phyloP scores from a whole-genome alignment of 331 rosid genomes.

The Acacia pycnantha region DNA sequence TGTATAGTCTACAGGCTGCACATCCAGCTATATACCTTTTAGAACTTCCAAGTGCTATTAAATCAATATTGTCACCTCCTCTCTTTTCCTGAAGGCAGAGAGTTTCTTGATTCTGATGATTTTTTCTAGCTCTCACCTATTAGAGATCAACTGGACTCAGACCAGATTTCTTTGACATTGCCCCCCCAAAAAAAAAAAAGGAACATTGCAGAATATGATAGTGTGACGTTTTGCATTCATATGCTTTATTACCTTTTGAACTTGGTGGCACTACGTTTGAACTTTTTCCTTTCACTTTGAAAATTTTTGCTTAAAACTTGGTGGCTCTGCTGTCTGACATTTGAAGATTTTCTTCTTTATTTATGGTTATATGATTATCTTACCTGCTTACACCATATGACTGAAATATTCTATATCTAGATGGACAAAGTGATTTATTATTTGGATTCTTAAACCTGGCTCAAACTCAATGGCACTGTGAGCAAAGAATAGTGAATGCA shows the following conservation, averaged over 20 bases:
- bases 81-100: background rate
- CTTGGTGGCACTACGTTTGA: background rate
- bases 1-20: conserved; percentile 15
- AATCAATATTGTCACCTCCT: background rate
- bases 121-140: background rate
- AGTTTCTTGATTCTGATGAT: background rate
- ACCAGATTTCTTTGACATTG: too few relatives aligned
- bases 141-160: too few relatives aligned
- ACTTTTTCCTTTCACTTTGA: too few relatives aligned
- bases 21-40: conserved; percentile 6
- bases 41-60: background rate
- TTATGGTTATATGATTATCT: background rate
- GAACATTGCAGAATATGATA: too few relatives aligned
- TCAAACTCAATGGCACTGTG: background rate
- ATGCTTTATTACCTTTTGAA: too few relatives aligned
- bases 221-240: too few relatives aligned
- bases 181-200: too few relatives aligned
- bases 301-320: too few relatives aligned
- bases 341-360: background rate
- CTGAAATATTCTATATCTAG: background rate
- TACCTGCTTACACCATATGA: background rate
- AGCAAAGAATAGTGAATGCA: background rate
- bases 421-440: background rate
- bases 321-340: too few relatives aligned
- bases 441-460: background rate